These are phyloP conservation scores for Rubia occidens DNA, from an alignment of 305 asterid species.

Conservation along the genomic window DNA sequence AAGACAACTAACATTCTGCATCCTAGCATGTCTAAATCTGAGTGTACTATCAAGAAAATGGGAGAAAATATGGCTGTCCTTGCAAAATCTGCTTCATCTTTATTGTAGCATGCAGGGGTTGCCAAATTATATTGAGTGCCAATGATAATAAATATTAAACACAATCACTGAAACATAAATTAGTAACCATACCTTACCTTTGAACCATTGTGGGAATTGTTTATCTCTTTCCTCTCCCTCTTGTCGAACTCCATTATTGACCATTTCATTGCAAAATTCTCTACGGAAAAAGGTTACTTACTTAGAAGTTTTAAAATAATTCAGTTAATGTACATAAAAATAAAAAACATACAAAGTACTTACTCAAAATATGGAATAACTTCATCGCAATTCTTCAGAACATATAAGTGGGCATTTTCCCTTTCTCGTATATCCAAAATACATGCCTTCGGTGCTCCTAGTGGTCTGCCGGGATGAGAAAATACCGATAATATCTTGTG, in stretches of 20 bases:
- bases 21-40: too few species aligned
- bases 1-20: too few species aligned
- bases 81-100: too few species aligned
- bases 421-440: neutral
- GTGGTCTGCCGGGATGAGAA: neutral
- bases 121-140: too few species aligned
- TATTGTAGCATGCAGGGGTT: too few species aligned
- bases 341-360: neutral
- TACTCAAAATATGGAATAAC: neutral
- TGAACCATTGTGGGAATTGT: neutral
- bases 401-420: neutral
- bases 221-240: neutral
- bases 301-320: too few species aligned
- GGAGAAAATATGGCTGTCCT: too few species aligned
- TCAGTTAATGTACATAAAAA: too few species aligned
- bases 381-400: neutral
- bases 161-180: too few species aligned
- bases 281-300: neutral
- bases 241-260: neutral
- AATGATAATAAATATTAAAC: too few species aligned
- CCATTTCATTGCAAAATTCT: neutral
- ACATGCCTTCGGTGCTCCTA: neutral
- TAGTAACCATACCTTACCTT: neutral
- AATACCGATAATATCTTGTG: neutral
- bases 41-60: too few species aligned